Conservation (phyloP, 108 stramenopile genomes). For the Discostella stelligeroides region DNA sequence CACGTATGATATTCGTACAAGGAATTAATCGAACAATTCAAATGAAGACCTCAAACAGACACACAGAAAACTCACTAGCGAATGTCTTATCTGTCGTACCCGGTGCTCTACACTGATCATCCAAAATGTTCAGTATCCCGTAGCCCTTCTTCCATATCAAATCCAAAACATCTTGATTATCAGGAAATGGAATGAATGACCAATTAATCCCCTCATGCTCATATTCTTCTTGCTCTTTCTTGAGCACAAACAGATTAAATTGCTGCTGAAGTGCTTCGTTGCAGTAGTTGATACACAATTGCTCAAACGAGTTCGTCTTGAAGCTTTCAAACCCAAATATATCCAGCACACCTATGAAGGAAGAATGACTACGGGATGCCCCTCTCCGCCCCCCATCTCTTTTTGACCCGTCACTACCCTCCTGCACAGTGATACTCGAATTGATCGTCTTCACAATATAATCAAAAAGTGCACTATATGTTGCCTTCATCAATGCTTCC, state of each 20-base stretch:
- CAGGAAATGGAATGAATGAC: constrained; percentile 74
- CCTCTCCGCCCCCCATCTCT: not conserved
- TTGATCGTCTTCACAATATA: constrained; percentile 86
- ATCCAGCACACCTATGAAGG: constrained; percentile 91
- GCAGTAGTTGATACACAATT: constrained; percentile 87
- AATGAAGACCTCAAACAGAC: not conserved
- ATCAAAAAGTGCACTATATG: constrained; percentile 87
- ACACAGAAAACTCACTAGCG: constrained; percentile 21
- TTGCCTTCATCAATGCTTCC: constrained; percentile 93
- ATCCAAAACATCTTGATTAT: constrained; percentile 84
- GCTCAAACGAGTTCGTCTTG: constrained; percentile 83
- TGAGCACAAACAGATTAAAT: constrained; percentile 60
- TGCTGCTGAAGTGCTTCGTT: constrained; percentile 88
- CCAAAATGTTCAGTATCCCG: constrained; percentile 60
- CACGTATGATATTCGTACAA: not conserved
- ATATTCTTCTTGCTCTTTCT: constrained; percentile 69
- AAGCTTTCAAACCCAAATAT: constrained; percentile 98
- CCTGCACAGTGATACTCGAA: constrained; percentile 50
- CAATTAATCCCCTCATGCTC: constrained; percentile 60
- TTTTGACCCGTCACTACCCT: constrained; percentile 18
- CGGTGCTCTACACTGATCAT: constrained; percentile 64
- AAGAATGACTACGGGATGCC: not conserved
- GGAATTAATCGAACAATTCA: not conserved
- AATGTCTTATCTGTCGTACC: constrained; percentile 66
- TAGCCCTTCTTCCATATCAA: constrained; percentile 80